phyloP scores from a whole-genome alignment of 164 flowering plant species.

The Macadamia tetraphylla region DNA sequence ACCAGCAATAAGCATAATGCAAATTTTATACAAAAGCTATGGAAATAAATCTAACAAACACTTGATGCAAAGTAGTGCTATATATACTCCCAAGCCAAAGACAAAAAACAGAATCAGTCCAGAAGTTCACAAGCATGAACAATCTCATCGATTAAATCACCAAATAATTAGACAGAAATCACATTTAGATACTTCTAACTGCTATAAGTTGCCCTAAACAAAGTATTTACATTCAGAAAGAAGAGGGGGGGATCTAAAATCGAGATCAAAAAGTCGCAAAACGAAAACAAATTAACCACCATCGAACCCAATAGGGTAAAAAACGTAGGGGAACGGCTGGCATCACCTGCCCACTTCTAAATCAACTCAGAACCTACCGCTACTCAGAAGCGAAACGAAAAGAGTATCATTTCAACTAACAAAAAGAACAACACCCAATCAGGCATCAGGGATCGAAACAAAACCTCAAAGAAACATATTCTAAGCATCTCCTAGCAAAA shows the following conservation, averaged over 20 bases:
- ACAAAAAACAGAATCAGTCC: no score
- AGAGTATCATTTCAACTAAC: neutral
- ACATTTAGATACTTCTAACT: neutral
- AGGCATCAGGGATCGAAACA: constrained; percentile 3
- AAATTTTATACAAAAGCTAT: neutral
- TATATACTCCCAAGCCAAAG: no score
- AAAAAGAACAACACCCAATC: neutral
- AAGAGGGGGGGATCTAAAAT: no score
- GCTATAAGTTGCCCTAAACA: neutral
- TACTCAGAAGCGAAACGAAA: no score
- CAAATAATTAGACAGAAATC: neutral
- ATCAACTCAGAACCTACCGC: neutral
- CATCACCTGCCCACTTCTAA: no score
- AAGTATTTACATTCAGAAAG: neutral
- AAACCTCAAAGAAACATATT: neutral
- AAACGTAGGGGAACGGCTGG: no score
- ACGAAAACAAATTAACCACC: no score
- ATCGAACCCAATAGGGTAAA: no score
- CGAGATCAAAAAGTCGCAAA: no score
- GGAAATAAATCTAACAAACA: neutral
- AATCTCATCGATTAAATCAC: neutral
- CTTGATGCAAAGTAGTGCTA: no score
- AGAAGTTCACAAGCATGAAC: no score
- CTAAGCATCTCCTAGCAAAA: neutral
- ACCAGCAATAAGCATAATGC: neutral